phyloP scores from a whole-genome alignment of 345 rosid genomes.

The Eucalyptus lansdowneana region DNA sequence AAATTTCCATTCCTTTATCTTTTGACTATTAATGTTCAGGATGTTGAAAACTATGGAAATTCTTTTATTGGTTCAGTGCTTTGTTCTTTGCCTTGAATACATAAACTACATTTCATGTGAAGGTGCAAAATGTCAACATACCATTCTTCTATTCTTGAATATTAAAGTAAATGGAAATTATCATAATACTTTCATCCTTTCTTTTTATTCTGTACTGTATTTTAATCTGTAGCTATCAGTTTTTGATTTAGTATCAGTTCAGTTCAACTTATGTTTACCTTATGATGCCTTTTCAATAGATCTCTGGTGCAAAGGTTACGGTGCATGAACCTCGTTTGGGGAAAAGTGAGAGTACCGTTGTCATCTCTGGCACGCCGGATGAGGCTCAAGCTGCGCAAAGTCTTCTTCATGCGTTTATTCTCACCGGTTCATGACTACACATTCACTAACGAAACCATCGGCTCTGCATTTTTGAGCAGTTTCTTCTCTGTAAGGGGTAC shows the following conservation, averaged over 20 bases:
- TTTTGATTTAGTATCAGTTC: not conserved
- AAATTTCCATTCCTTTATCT: not conserved
- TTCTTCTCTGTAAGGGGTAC: not conserved
- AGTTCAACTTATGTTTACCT: constrained; percentile 4
- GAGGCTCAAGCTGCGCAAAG: constrained; percentile 95
- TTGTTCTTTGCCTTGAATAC: not conserved
- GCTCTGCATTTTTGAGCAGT: not conserved
- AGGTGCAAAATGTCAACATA: not conserved
- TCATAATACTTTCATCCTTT: not conserved
- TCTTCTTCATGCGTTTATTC: constrained; percentile 91
- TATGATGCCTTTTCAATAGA: constrained; percentile 35
- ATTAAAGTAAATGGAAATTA: not conserved
- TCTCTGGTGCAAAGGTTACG: constrained; percentile 89
- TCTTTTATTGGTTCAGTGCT: not conserved
- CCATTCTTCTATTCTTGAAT: not conserved
- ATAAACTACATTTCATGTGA: not conserved
- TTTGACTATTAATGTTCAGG: not conserved
- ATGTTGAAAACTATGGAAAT: not conserved
- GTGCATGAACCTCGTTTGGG: constrained; percentile 73
- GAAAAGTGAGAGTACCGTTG: constrained; percentile 68
- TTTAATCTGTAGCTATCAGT: not conserved
- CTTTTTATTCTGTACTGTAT: not conserved
- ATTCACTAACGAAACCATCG: not conserved
- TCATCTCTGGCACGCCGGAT: constrained; percentile 93
- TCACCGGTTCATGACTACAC: constrained; percentile 36